Percentiles rank a stretch among this genome's conserved stretches.
Conservation (phyloP, 768 basidiomycete species). For the Lactifluus echinatus region DNA sequence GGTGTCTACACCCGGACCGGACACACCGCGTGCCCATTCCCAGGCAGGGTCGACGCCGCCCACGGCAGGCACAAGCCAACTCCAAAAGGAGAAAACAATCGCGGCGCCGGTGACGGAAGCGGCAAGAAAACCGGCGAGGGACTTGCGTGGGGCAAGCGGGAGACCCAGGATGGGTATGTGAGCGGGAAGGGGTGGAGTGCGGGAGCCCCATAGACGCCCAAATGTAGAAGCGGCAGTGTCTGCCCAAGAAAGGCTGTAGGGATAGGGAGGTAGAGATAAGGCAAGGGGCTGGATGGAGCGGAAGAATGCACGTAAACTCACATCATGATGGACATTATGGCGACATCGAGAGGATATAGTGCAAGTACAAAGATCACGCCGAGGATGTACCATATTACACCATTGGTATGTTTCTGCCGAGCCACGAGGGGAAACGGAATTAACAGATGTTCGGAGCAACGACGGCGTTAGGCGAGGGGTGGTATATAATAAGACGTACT, state of each 20-base stretch:
- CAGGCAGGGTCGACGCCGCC: slow-evolving; percentile 37
- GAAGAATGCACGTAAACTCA: slow-evolving; percentile 7
- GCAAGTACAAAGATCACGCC: slow-evolving; percentile 73
- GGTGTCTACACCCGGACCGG: slow-evolving; percentile 22
- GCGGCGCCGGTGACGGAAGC: slow-evolving; percentile 63
- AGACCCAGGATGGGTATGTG: slow-evolving; percentile 40
- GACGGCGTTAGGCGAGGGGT: neutral
- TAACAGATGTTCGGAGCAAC: neutral
- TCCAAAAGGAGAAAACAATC: slow-evolving; percentile 68
- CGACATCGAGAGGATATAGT: slow-evolving; percentile 77
- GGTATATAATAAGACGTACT: slow-evolving; percentile 33
- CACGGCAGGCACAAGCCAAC: slow-evolving; percentile 44
- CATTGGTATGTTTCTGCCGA: slow-evolving; percentile 60
- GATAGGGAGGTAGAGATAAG: neutral
- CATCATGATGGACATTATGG: slow-evolving; percentile 87
- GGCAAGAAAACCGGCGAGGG: slow-evolving; percentile 75
- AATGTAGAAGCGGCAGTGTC: slow-evolving; percentile 91
- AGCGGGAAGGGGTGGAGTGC: slow-evolving; percentile 53
- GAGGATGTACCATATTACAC: slow-evolving; percentile 86
- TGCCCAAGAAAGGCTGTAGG: slow-evolving; percentile 80
- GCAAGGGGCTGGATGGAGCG: neutral
- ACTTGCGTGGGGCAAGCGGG: slow-evolving; percentile 75
- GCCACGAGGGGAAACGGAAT: neutral
- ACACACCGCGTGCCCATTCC: slow-evolving; percentile 47
- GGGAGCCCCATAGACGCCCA: slow-evolving; percentile 74